Percentiles rank a stretch among this genome's conserved stretches.
phyloP scores from a whole-genome alignment of 805 yeast species.

The Huiozyma naganishii region DNA sequence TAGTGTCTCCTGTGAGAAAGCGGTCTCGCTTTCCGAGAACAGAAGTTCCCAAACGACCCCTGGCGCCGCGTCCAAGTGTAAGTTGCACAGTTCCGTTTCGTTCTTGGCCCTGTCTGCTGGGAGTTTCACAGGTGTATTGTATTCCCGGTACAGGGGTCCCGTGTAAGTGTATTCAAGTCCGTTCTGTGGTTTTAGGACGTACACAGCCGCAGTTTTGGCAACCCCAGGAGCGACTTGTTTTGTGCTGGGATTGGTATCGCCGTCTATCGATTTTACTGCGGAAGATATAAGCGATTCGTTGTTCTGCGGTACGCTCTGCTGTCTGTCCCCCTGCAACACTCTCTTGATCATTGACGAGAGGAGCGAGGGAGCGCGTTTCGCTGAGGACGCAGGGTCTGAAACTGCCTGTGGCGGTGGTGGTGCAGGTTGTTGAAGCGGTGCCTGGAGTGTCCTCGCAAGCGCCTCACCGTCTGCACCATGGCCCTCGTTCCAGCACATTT shows the following conservation, averaged over 20 bases:
- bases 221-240: conserved; percentile 12
- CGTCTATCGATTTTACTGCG: conserved; percentile 9
- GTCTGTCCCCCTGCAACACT: conserved; percentile 5
- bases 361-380: neutral
- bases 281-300: conserved; percentile 28
- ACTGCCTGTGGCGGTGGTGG: neutral
- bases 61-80: conserved; percentile 54
- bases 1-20: conserved; percentile 34
- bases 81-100: conserved; percentile 44
- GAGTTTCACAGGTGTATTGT: neutral
- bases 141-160: conserved; percentile 43
- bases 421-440: neutral
- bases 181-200: conserved; percentile 11
- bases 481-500: neutral
- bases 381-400: neutral
- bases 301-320: conserved; percentile 21
- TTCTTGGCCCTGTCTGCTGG: conserved; percentile 21
- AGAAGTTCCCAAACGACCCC: conserved; percentile 62
- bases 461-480: neutral
- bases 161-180: conserved; percentile 30
- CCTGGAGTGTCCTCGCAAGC: neutral
- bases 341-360: neutral
- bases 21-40: conserved; percentile 49
- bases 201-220: conserved; percentile 18
- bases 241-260: conserved; percentile 19